Evolutionary conservation across 2,329 filamentous ascomycete species (phyloP).

Genomic region (Ophiostoma populinum): DNA sequence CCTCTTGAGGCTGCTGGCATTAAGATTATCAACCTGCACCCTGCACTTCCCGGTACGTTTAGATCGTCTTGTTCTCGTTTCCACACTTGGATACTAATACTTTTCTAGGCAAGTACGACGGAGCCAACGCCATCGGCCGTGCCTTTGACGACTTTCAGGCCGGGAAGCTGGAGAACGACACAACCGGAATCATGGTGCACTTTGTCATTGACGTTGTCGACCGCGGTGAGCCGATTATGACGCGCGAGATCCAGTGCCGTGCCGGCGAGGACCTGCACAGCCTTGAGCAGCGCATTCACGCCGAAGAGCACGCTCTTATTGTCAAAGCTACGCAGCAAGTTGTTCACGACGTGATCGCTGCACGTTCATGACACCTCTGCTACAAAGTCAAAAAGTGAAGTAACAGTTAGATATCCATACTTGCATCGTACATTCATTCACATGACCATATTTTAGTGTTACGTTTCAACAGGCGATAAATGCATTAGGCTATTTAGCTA

Average conservation of each 20-base stretch:
- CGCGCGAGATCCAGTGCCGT: constrained; percentile 48
- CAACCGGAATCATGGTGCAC: constrained; percentile 80
- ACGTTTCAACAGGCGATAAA: no score
- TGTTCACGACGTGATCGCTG: constrained; percentile 20
- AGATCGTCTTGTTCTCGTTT: neutral
- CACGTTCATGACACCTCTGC: constrained; percentile 1
- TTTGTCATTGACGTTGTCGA: constrained; percentile 71
- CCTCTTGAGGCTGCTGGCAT: constrained; percentile 46
- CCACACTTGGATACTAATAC: neutral
- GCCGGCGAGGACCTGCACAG: constrained; percentile 46
- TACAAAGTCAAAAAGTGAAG: no score
- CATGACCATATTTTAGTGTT: no score
- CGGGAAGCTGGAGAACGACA: constrained; percentile 44
- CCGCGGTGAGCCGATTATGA: constrained; percentile 55
- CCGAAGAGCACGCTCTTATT: constrained; percentile 60
- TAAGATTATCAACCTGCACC: constrained; percentile 69
- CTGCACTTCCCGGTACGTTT: constrained; percentile 44
- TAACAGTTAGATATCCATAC: no score
- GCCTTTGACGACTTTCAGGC: constrained; percentile 56
- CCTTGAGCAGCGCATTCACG: constrained; percentile 58
- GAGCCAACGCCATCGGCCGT: constrained; percentile 58
- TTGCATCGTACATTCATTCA: no score
- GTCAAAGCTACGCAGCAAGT: constrained; percentile 50
- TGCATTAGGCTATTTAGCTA: no score
- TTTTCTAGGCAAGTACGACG: constrained; percentile 54